Evolutionary conservation across 2,329 filamentous ascomycete species (phyloP).

Genomic region (Fusarium subtropicale): DNA sequence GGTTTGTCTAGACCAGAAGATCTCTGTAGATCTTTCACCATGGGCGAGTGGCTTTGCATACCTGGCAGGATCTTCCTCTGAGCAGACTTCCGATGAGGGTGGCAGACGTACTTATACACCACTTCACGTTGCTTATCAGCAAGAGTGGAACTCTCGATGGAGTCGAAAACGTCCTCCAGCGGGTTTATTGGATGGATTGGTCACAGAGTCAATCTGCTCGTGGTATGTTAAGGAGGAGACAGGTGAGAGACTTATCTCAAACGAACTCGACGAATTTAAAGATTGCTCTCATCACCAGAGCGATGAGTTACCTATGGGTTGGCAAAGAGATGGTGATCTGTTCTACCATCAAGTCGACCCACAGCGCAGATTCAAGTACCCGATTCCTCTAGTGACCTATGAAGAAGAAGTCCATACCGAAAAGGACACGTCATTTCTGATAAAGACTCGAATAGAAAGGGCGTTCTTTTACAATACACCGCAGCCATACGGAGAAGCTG

Average conservation of each 20-base stretch:
- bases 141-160: not conserved
- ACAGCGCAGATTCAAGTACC: not conserved
- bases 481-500: not conserved
- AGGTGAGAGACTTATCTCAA: not conserved
- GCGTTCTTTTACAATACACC: not conserved
- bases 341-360: not conserved
- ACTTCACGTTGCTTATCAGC: not conserved
- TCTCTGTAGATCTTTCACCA: not conserved
- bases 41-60: not conserved
- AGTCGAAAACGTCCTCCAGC: not conserved
- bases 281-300: not conserved
- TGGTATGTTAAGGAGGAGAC: not conserved
- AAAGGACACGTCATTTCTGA: not conserved
- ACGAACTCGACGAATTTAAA: not conserved
- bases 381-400: not conserved
- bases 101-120: not conserved
- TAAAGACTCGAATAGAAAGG: not conserved
- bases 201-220: not conserved
- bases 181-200: not conserved
- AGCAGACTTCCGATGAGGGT: rapidly evolving
- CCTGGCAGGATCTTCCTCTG: not conserved
- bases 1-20: not conserved
- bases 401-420: not conserved
- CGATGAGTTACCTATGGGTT: not conserved
- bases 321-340: not conserved